Evolutionary conservation across 441 rosid species (phyloP), one percentile per base, ranked within the genome.

Genomic region (Bocquillonia castaneifolia): DNA sequence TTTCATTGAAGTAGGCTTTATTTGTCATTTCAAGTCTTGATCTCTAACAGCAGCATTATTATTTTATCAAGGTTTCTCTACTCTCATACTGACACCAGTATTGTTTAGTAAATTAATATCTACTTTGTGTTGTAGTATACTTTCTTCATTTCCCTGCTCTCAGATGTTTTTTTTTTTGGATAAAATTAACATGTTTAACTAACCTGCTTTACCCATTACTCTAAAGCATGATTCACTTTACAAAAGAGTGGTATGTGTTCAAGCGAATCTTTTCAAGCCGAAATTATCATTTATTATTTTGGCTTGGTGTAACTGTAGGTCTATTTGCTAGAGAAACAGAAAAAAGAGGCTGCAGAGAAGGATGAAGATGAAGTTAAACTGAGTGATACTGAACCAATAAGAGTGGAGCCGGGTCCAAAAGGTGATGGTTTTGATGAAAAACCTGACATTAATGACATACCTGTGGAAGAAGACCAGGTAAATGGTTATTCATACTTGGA

Each of bases 391-490:
- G 86, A 69, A 66, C 72, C 72, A 44, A 70, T 31, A 64, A 62
- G 59, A 17, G 76, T 37, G 37, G 91, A 81, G 62, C 76, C 74
- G 54, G 78, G 73, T 71, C 60, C 85, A 39, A 80, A 73, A 77
- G 74, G 40, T 61, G 73, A 68, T 10, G 79, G 66, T 17, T 64
- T 78, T 55, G 88, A 82, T 55, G 95, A 82, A 69, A 89, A 93
- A 70, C 97, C 95, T 20, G 92, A 93, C 69, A 89, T 86, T 26
- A 88, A 91, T 68, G 90, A 89, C 65, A 61, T 77, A 12, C 95
- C 92, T 0, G 81, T 83, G 91, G 98, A 88, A 59, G 89, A 86
- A 74, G 79, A 37, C 66, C 85, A 86, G 96, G 97, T 93, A 63
- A 80, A 74, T 31, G 20, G 50, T 60, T 50, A 39, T 23, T 42